Base-by-base conservation (phyloP, 768 basidiomycete genomes). In the Amanita exitialis region DNA sequence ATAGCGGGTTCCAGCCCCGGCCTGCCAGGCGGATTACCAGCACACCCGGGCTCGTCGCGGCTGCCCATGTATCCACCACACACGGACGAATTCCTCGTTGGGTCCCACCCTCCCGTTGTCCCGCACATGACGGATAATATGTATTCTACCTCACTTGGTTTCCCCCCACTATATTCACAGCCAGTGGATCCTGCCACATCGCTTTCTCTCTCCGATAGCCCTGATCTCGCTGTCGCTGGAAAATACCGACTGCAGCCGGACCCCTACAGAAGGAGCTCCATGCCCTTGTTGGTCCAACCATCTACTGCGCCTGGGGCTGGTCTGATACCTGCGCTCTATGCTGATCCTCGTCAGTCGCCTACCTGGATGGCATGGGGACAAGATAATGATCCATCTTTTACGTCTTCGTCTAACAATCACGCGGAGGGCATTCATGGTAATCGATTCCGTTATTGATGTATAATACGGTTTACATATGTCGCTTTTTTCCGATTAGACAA, bases 221-320 rank as follows among this genome's bases (percentile, higher is more conserved):
- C 64, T 0, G 79, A 82, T 32, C 68, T 74, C 56, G 52, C 69
- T 16, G 66, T 66, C 55, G 51, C 70, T 15, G 67, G 66, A 9
- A 76, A 76, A 50, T 80, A 75, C 56, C 69, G 74, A 5, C 63
- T 66, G 1, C 72, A 78, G 49, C 62, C 69, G 1, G 79, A 80
- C 9, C 47, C 71, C 4, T 55, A 54, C 20, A 51, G 55, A 28
- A 51, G 50, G 23, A 30, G 10, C 4, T 56, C 46, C 16, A n/a
- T 44, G 47, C 25, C 54, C 8, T 32, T 44, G 10, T 27, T 30
- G 10, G 34, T 42, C 3, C 45, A 34, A 39, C 32, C 34, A 3
- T 47, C 49, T 1, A 47, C 54, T 6, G 52, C 58, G 6, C 49
- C 52, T 6, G 52, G 52, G 15, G 42, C 51, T 32, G 54, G 47